phyloP scores from a whole-genome alignment of 2,329 filamentous ascomycete species.

The Aspergillus texensis region DNA sequence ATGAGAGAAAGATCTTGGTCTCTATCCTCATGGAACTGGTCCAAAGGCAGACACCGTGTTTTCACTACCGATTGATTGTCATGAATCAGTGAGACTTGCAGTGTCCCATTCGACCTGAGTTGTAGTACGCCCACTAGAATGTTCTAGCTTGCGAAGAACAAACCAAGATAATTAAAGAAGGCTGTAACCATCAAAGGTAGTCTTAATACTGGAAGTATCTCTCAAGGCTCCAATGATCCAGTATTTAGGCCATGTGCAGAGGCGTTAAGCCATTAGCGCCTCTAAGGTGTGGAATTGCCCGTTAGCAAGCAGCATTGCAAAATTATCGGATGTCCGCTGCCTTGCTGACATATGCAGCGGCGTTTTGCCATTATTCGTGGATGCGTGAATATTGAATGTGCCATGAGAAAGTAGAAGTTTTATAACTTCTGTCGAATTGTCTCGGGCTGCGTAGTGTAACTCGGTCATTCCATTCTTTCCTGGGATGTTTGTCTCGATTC shows the following conservation, averaged over 20 bases:
- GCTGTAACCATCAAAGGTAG: neutral
- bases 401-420: neutral
- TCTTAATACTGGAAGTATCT: neutral
- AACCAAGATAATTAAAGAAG: slow-evolving; percentile 12
- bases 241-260: neutral
- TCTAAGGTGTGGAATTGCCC: neutral
- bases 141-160: slow-evolving; percentile 36
- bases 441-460: neutral
- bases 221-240: neutral
- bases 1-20: slow-evolving; percentile 29
- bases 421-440: neutral
- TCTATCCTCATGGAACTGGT: slow-evolving; percentile 21
- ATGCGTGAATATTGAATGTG: neutral
- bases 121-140: slow-evolving; percentile 28
- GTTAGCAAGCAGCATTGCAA: neutral
- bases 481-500: neutral
- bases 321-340: neutral
- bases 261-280: neutral
- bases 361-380: neutral
- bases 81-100: slow-evolving; percentile 36
- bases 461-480: neutral
- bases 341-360: neutral
- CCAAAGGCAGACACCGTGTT: slow-evolving; percentile 17
- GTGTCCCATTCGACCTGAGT: slow-evolving; percentile 31
- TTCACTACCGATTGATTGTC: slow-evolving; percentile 32